Conservation (phyloP, 768 basidiomycete species). For the Hypholoma sublateritium region DNA sequence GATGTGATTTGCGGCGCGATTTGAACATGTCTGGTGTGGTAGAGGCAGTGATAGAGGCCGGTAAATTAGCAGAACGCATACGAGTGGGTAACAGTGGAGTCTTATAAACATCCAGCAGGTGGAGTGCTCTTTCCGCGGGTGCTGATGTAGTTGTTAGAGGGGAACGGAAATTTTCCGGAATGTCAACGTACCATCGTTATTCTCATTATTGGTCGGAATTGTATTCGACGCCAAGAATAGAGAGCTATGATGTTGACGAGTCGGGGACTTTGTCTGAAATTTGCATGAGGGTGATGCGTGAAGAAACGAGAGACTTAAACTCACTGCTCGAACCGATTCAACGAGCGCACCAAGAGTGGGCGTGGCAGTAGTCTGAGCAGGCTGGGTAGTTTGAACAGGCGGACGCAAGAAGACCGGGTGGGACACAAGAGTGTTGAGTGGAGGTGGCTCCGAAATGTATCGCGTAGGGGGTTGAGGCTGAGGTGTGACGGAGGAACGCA, state of each 20-base stretch:
- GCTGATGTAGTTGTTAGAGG: slow-evolving; percentile 28
- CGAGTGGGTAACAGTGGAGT: slow-evolving; percentile 74
- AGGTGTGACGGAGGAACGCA: slow-evolving; percentile 73
- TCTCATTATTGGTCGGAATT: slow-evolving; percentile 27
- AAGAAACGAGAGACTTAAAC: slow-evolving; percentile 22
- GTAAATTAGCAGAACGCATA: slow-evolving; percentile 37
- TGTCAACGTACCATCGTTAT: slow-evolving; percentile 26
- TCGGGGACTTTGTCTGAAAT: slow-evolving; percentile 46
- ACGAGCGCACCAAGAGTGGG: slow-evolving; percentile 59
- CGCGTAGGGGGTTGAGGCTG: slow-evolving; percentile 46
- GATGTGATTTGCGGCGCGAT: slow-evolving; percentile 40
- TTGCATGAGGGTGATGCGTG: slow-evolving; percentile 3
- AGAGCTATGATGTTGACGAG: slow-evolving; percentile 54
- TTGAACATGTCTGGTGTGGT: slow-evolving; percentile 63
- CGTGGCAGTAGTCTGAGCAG: slow-evolving; percentile 26
- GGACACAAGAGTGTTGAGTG: slow-evolving; percentile 56
- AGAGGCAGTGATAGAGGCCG: slow-evolving; percentile 33
- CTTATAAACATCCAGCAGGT: slow-evolving; percentile 76
- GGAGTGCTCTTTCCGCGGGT: slow-evolving; percentile 65
- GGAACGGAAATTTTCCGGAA: slow-evolving; percentile 1
- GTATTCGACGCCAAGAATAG: slow-evolving; percentile 45
- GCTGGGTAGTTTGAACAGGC: slow-evolving; percentile 33
- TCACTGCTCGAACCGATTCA: slow-evolving; percentile 55
- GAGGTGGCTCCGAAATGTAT: slow-evolving; percentile 69
- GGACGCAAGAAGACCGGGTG: slow-evolving; percentile 73